These are phyloP conservation scores for Arthrobotrys musiformis DNA, from an alignment of 2,329 filamentous ascomycete species.

Conservation along the genomic window DNA sequence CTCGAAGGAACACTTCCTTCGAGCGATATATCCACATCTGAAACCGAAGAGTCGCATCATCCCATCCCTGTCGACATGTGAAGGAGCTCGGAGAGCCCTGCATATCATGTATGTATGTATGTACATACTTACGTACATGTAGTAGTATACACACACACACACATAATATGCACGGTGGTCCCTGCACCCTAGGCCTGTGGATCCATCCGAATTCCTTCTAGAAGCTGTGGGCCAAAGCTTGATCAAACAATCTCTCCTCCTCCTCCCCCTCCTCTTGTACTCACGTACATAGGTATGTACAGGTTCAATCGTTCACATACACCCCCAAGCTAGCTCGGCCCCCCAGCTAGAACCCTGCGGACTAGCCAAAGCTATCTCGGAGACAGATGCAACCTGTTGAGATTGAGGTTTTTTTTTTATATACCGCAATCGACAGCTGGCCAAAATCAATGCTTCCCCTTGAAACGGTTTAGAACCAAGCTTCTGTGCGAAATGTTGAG, in stretches of 20 bases:
- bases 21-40: slow-evolving; percentile 30
- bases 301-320: neutral
- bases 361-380: slow-evolving; percentile 7
- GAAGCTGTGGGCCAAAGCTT: slow-evolving; percentile 34
- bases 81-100: slow-evolving; percentile 53
- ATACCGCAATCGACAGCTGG: slow-evolving; percentile 11
- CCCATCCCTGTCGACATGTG: slow-evolving; percentile 46
- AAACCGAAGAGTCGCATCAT: slow-evolving; percentile 43
- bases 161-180: slow-evolving; percentile 45
- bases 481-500: slow-evolving; percentile 17
- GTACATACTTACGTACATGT: neutral
- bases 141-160: neutral
- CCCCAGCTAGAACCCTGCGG: neutral
- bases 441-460: neutral
- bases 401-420: slow-evolving; percentile 33
- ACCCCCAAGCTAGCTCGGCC: neutral
- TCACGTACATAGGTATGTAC: neutral
- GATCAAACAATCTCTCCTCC: too few species aligned
- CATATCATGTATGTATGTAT: slow-evolving; percentile 13
- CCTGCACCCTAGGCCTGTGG: slow-evolving; percentile 48
- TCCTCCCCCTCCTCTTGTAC: neutral
- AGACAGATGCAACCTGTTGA: neutral
- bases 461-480: slow-evolving; percentile 10
- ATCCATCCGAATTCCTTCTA: slow-evolving; percentile 42
- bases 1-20: neutral